Conservation (phyloP, 129 eudicot genomes). For the Centrapalus pauciflorus region DNA sequence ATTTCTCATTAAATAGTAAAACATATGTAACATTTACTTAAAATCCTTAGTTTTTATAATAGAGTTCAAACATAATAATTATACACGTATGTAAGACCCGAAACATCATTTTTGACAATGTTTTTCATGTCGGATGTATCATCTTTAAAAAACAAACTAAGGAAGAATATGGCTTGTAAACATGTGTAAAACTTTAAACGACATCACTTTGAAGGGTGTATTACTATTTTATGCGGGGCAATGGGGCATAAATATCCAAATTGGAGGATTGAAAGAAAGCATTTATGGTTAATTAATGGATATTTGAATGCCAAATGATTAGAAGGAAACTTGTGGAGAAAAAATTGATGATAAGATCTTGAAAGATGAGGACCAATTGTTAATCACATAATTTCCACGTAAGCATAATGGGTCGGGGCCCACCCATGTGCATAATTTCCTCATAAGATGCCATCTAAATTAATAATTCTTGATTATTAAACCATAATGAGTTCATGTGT, state of each 20-base stretch:
- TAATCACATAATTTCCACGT: constrained; percentile 19
- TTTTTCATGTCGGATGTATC: no score
- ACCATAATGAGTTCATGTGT: constrained; percentile 9
- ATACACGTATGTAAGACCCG: not conserved
- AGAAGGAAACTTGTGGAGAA: constrained; percentile 3
- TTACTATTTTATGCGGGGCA: no score
- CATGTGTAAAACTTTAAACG: not conserved
- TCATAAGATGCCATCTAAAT: constrained; percentile 36
- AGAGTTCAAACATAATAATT: not conserved
- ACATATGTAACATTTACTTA: no score
- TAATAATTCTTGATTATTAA: constrained; percentile 17
- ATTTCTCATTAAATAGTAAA: not conserved
- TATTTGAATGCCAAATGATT: constrained; percentile 23
- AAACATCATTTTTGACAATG: no score
- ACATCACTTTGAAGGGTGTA: not conserved
- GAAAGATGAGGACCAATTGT: constrained; percentile 20
- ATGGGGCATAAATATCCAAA: no score
- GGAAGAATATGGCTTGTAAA: no score
- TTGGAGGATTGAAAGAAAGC: not conserved
- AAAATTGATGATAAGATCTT: constrained; percentile 22
- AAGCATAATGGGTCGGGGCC: constrained; percentile 3
- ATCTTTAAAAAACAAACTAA: no score
- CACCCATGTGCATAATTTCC: constrained; percentile 35
- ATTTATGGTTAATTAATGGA: not conserved
- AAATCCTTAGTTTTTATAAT: no score